Base-by-base conservation (phyloP, 768 basidiomycete genomes). In the Tylopilus plumbeoviolaceoides region DNA sequence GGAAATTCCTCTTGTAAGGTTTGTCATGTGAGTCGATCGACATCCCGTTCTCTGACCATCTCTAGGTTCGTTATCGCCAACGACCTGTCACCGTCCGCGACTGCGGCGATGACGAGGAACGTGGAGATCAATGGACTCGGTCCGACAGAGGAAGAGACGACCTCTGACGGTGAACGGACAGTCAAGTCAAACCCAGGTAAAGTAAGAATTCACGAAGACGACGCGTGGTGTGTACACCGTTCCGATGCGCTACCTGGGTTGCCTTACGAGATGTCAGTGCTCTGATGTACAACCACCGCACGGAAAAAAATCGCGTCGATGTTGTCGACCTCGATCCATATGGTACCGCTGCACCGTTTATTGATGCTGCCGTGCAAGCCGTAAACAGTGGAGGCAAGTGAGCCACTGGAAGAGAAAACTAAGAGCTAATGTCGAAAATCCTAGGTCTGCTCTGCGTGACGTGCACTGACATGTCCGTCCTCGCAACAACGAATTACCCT, bases 311-410 rank as follows among this genome's bases (percentile, higher is more conserved):
- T 23, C 23, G 23, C 23, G 23, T 23, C 5, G 23, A 23, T 2
- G 23, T 5, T 5, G 23, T 23, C 23, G 23, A 23, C 23, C 23
- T 23, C 23, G 23, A 23, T 23, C 23, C 23, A 23, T 23, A 23
- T 63, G 97, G 97, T 1, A 95, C 93, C 9, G 97, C 97, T 0
- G 88, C 93, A 5, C 97, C 95, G 3, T 99, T 99, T 67, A 87
- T 99, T 25, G 97, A 99, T 61, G 87, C 87, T 20, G 94, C 95
- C 0, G 85, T 99, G 15, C 94, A 98, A 62, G 83, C 83, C 52
- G 76, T 97, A 9, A 81, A 83, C 30, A 94, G 95, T 59, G 94
- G 90, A 67, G 95, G 95, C 87, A 54, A 59, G 78, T 66, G n/a
- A n/a, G n/a, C n/a, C n/a, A n/a, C 15, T 23, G 40, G 27, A 15